phyloP scores from a whole-genome alignment of 164 flowering plant species.

The Liriodendron chinense region DNA sequence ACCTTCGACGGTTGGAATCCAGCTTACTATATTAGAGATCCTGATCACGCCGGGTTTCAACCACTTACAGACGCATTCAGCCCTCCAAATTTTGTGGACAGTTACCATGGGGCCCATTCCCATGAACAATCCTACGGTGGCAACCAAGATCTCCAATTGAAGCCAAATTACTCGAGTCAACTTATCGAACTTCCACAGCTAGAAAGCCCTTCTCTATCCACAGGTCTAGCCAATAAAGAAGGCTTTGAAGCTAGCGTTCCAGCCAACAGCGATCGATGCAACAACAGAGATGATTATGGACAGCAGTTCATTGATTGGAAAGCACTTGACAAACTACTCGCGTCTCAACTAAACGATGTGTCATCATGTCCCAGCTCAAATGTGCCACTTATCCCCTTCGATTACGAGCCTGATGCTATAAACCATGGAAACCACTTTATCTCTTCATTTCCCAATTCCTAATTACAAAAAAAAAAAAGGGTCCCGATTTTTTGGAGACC shows the following conservation, averaged over 20 bases:
- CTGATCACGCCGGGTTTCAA: constrained; percentile 12
- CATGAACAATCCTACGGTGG: constrained; percentile 17
- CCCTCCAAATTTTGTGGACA: constrained; percentile 14
- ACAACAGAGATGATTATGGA: constrained; percentile 24
- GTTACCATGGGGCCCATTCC: constrained; percentile 18
- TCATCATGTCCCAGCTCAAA: constrained; percentile 10
- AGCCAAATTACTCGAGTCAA: constrained; percentile 23
- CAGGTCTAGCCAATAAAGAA: constrained; percentile 37
- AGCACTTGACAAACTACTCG: constrained; percentile 41
- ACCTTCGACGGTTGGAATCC: constrained; percentile 49
- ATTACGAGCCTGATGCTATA: constrained; percentile 1
- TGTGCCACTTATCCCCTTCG: constrained; percentile 13
- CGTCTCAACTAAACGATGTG: constrained; percentile 28
- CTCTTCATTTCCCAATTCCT: constrained; percentile 12
- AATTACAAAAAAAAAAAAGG: neutral
- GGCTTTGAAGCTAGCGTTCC: constrained; percentile 11
- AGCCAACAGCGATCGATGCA: constrained; percentile 10
- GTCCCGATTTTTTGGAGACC: neutral
- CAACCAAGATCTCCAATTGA: constrained; percentile 21
- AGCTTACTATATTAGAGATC: constrained; percentile 24
- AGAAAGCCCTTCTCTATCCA: constrained; percentile 46
- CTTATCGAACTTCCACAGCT: constrained; percentile 56
- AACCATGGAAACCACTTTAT: constrained; percentile 18
- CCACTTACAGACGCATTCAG: constrained; percentile 16
- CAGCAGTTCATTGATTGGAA: constrained; percentile 45